Evolutionary conservation across 2,329 filamentous ascomycete genomes (phyloP).

Genomic region (Leptographium wingfieldii): DNA sequence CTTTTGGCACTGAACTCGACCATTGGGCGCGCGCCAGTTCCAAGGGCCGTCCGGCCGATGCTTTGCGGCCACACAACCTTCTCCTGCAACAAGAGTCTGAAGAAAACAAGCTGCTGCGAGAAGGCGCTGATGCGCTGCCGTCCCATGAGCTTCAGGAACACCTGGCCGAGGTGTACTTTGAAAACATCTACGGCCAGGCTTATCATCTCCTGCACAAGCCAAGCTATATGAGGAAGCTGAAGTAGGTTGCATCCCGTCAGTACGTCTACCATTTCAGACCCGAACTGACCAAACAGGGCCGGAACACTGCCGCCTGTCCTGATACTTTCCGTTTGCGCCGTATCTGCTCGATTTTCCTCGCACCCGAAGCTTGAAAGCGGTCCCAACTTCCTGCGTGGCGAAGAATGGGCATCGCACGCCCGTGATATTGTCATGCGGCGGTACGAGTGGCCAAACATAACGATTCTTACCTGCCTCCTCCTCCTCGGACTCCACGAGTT

Average conservation of each 20-base stretch:
- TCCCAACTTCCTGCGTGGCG: conserved; percentile 71
- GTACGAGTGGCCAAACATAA: conserved; percentile 93
- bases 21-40: conserved; percentile 58
- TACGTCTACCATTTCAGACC: not conserved
- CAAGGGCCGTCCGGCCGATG: conserved; percentile 31
- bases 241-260: conserved; percentile 31
- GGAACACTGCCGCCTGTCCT: conserved; percentile 79
- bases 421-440: conserved; percentile 74
- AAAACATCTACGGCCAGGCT: conserved; percentile 87
- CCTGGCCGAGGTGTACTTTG: conserved; percentile 87
- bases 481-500: conserved; percentile 90
- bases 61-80: conserved; percentile 17
- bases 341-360: conserved; percentile 88
- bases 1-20: conserved; percentile 71
- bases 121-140: conserved; percentile 74
- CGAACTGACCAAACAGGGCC: conserved; percentile 32
- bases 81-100: conserved; percentile 52
- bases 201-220: conserved; percentile 94
- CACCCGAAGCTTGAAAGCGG: conserved; percentile 63
- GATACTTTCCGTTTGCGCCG: conserved; percentile 84
- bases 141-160: conserved; percentile 84
- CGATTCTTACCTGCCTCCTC: conserved; percentile 80
- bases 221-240: conserved; percentile 83
- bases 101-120: conserved; percentile 64
- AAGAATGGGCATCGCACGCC: conserved; percentile 82